Percentiles rank a stretch among this genome's conserved stretches.
Conservation (phyloP, 1,284 basidiomycete genomes). For the Sanguinoderma infundibulare region DNA sequence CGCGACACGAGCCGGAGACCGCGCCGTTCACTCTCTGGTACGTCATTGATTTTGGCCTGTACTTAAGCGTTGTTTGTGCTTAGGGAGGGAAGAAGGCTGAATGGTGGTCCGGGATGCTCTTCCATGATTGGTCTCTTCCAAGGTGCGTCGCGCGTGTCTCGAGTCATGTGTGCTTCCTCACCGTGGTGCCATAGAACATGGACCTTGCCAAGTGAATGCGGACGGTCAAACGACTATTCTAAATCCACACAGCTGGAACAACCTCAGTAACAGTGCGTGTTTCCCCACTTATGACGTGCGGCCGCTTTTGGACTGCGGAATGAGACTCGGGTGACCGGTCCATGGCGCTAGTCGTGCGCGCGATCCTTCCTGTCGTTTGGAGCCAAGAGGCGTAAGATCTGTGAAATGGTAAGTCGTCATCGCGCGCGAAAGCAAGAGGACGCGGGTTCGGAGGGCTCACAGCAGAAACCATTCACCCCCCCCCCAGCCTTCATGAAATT, state of each 20-base stretch:
- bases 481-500: too few species aligned
- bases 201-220: conserved; percentile 60
- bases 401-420: too few species aligned
- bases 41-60: conserved; percentile 3
- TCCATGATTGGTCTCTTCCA: conserved; percentile 73
- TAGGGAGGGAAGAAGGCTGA: conserved; percentile 44
- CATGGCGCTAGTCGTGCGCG: too few species aligned
- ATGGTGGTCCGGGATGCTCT: conserved; percentile 65
- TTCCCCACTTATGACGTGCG: background rate
- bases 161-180: conserved; percentile 3
- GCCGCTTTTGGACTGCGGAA: background rate
- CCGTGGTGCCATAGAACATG: conserved; percentile 47
- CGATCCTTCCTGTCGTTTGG: too few species aligned
- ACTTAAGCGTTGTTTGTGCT: conserved; percentile 13
- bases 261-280: conserved; percentile 60
- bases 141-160: conserved; percentile 35
- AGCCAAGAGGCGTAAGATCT: too few species aligned
- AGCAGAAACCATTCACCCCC: too few species aligned
- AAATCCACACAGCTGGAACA: conserved; percentile 74
- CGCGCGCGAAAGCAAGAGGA: too few species aligned
- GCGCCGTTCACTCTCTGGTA: conserved; percentile 72
- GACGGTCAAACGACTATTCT: conserved; percentile 54
- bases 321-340: too few species aligned
- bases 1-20: conserved; percentile 58
- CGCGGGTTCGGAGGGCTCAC: too few species aligned